A percentile compares a stretch with the other conserved stretches of the same genome.
These are phyloP conservation scores for Rhodotorula paludigena DNA, from an alignment of 768 basidiomycete species.

Conservation along the genomic window DNA sequence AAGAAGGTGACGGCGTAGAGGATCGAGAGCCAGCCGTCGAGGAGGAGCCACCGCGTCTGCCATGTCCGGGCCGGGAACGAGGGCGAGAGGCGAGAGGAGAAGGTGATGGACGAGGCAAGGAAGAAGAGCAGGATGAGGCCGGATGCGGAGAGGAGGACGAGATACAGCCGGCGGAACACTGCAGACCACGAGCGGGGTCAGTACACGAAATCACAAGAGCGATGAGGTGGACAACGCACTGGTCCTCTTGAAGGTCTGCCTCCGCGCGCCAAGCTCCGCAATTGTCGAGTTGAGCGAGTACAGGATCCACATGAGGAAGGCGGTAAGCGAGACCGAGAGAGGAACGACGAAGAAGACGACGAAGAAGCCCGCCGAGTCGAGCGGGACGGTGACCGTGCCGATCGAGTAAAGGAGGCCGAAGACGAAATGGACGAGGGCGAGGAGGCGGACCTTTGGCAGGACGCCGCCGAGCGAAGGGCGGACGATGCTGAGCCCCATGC, in stretches of 20 bases:
- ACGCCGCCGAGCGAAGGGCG: constrained; percentile 75
- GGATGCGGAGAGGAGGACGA: constrained; percentile 75
- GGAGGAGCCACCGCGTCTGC: constrained; percentile 75
- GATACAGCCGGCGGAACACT: constrained; percentile 83
- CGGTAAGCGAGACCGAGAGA: constrained; percentile 87
- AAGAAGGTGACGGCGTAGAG: constrained; percentile 66
- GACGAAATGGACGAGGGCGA: constrained; percentile 80
- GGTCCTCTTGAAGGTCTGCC: constrained; percentile 49
- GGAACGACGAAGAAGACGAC: constrained; percentile 83
- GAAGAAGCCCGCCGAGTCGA: constrained; percentile 83
- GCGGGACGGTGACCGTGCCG: constrained; percentile 85
- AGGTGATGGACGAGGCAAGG: constrained; percentile 80
- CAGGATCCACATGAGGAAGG: constrained; percentile 89
- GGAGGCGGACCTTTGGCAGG: constrained; percentile 75
- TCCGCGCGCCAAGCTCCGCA: constrained; percentile 72
- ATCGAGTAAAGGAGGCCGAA: constrained; percentile 89
- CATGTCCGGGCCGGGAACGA: constrained; percentile 36
- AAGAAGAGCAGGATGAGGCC: constrained; percentile 82
- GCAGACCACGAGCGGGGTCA: constrained; percentile 51
- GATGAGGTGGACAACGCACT: constrained; percentile 30
- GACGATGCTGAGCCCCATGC: constrained; percentile 86
- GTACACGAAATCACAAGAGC: background rate
- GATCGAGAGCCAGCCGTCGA: constrained; percentile 88
- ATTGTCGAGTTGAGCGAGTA: constrained; percentile 65
- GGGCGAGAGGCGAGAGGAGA: constrained; percentile 78